phyloP scores from a whole-genome alignment of 257 asterid species.

The Orobanche coerulescens region DNA sequence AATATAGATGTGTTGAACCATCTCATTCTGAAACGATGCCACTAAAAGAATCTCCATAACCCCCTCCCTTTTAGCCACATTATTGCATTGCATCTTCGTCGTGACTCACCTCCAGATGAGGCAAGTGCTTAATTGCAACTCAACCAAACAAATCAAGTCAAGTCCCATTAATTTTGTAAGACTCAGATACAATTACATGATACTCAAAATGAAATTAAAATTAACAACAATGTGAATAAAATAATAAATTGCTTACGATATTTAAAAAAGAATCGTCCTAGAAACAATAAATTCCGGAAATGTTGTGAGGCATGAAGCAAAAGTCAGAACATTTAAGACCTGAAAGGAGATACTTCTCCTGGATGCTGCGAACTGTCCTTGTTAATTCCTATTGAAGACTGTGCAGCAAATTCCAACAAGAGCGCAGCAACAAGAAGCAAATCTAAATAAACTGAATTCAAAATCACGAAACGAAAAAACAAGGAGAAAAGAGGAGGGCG shows the following conservation, averaged over 20 bases:
- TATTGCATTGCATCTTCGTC: neutral
- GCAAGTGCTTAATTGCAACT: neutral
- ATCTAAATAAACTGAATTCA: slow-evolving; percentile 41
- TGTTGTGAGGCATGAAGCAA: neutral
- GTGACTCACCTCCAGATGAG: neutral
- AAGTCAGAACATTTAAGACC: slow-evolving; percentile 38
- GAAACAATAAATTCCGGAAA: neutral
- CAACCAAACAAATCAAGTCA: slow-evolving; percentile 4
- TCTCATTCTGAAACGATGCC: neutral
- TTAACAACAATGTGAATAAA: neutral
- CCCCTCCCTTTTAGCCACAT: neutral
- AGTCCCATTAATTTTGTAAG: neutral
- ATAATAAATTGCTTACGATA: neutral
- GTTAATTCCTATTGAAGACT: slow-evolving; percentile 64
- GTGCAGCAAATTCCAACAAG: slow-evolving; percentile 93
- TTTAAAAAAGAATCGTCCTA: neutral
- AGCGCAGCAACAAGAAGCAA: slow-evolving; percentile 90
- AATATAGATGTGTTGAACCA: neutral
- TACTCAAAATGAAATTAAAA: neutral
- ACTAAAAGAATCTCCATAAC: neutral
- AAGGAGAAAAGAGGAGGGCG: neutral
- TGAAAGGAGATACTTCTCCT: slow-evolving; percentile 62
- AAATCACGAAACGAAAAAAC: slow-evolving; percentile 18
- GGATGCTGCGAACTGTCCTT: slow-evolving; percentile 46
- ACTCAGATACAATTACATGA: slow-evolving; percentile 8